A percentile compares a stretch with the other conserved stretches of the same genome.
phyloP scores from a whole-genome alignment of 116 monocot genomes.

The Dioscorea cayenensis region DNA sequence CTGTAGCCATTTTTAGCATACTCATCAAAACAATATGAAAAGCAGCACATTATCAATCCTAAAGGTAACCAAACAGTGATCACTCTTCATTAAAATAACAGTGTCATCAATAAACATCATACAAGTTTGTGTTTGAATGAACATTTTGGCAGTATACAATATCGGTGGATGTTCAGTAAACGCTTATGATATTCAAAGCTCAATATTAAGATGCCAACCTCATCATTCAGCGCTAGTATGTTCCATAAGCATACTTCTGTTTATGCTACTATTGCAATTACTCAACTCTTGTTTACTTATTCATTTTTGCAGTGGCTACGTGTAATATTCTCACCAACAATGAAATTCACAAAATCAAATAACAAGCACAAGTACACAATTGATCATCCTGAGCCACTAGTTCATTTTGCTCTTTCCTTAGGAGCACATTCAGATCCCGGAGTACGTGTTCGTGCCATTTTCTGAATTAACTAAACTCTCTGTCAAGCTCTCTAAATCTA shows the following conservation, averaged over 20 bases:
- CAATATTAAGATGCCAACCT: slow-evolving; percentile 62
- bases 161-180: slow-evolving; percentile 69
- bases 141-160: slow-evolving; percentile 67
- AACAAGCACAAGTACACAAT: slow-evolving; percentile 29
- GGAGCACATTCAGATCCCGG: slow-evolving; percentile 46
- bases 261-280: not conserved
- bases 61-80: slow-evolving; percentile 24
- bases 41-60: slow-evolving; percentile 38
- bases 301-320: slow-evolving; percentile 21
- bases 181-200: slow-evolving; percentile 68
- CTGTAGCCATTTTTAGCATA: slow-evolving; percentile 69
- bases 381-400: slow-evolving; percentile 30
- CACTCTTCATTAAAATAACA: too few relatives aligned
- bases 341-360: slow-evolving; percentile 11
- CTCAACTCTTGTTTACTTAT: not conserved
- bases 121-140: not conserved
- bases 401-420: slow-evolving; percentile 44
- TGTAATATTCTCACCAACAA: slow-evolving; percentile 18
- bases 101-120: not conserved
- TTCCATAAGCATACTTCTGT: not conserved
- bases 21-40: slow-evolving; percentile 36
- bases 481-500: not conserved
- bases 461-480: not conserved
- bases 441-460: slow-evolving; percentile 12
- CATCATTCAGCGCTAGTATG: slow-evolving; percentile 54